Percentiles rank a stretch among this genome's conserved stretches.
phyloP scores from a whole-genome alignment of 495 filamentous ascomycete species.

The Aspergillus saccharolyticus region DNA sequence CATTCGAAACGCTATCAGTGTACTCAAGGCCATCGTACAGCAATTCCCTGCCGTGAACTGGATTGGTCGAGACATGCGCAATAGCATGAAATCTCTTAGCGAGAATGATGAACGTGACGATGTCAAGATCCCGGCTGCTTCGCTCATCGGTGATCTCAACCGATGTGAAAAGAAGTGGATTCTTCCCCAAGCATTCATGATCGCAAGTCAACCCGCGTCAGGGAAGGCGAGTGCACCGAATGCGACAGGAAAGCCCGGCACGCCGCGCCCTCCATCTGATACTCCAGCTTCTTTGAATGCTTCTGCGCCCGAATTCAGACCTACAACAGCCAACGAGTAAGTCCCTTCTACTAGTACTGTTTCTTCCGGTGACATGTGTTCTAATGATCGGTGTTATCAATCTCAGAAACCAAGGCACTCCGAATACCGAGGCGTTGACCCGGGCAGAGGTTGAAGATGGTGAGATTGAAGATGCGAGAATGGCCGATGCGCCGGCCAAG shows the following conservation, averaged over 20 bases:
- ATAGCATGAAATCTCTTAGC: conserved; percentile 58
- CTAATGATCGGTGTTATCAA: conserved; percentile 14
- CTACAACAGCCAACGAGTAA: conserved; percentile 36
- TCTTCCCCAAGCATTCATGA: conserved; percentile 71
- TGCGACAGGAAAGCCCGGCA: conserved; percentile 31
- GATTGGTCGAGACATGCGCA: conserved; percentile 69
- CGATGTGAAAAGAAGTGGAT: conserved; percentile 76
- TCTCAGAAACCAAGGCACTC: conserved; percentile 28
- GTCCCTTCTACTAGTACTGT: conserved; percentile 14
- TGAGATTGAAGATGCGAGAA: conserved; percentile 67
- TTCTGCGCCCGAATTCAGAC: conserved; percentile 45
- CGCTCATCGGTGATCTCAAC: conserved; percentile 76
- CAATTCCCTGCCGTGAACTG: conserved; percentile 85
- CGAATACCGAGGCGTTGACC: conserved; percentile 22
- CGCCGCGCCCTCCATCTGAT: conserved; percentile 33
- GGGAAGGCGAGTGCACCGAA: conserved; percentile 9
- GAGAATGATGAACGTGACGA: conserved; percentile 76
- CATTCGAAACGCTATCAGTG: conserved; percentile 87
- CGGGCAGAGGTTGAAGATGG: conserved; percentile 68
- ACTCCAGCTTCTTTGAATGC: conserved; percentile 42
- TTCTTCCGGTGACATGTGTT: background rate
- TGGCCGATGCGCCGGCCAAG: conserved; percentile 29
- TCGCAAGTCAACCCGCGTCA: conserved; percentile 17
- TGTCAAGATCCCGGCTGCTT: conserved; percentile 83
- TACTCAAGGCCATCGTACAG: conserved; percentile 75